Percentiles rank a stretch among this genome's conserved stretches.
Conservation (phyloP, 352 stramenopile species). For the Phytophthora multivora region DNA sequence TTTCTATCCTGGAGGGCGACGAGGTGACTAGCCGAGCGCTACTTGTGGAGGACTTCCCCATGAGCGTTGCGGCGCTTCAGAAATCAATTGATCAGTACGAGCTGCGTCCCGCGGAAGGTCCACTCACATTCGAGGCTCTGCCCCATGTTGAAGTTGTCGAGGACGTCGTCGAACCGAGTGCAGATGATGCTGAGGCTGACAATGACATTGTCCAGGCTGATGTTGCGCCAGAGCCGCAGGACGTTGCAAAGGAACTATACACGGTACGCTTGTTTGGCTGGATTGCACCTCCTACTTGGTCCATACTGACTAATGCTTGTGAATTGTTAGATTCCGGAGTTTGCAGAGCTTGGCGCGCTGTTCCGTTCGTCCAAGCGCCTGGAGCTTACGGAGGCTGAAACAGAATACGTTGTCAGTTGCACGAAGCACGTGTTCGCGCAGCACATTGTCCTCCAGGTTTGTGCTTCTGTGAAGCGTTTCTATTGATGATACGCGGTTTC, state of each 20-base stretch:
- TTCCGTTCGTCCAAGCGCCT: conserved; percentile 93
- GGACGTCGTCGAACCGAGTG: conserved; percentile 32
- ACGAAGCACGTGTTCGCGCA: conserved; percentile 97
- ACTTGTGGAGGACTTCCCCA: conserved; percentile 79
- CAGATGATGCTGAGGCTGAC: conserved; percentile 47
- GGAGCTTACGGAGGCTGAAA: conserved; percentile 96
- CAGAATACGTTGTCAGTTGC: conserved; percentile 97
- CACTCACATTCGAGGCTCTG: conserved; percentile 83
- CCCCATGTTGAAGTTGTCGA: conserved; percentile 84
- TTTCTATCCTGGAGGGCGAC: conserved; percentile 76
- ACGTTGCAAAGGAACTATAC: conserved; percentile 93
- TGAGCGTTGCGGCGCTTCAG: conserved; percentile 73
- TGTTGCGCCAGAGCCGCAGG: conserved; percentile 54
- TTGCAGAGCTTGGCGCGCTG: conserved; percentile 92
- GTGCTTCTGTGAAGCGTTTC: background rate
- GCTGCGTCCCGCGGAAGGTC: conserved; percentile 71
- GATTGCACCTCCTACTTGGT: background rate
- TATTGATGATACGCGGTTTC: background rate
- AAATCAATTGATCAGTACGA: conserved; percentile 91
- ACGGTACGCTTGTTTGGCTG: conserved; percentile 57
- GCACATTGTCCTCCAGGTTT: conserved; percentile 93
- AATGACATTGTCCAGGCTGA: conserved; percentile 31
- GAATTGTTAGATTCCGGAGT: conserved; percentile 89
- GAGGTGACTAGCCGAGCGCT: conserved; percentile 55
- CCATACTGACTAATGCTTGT: conserved; percentile 4